These are phyloP conservation scores for Epichloe hybrida DNA, from an alignment of 2,329 filamentous ascomycete genomes.

Conservation along the genomic window DNA sequence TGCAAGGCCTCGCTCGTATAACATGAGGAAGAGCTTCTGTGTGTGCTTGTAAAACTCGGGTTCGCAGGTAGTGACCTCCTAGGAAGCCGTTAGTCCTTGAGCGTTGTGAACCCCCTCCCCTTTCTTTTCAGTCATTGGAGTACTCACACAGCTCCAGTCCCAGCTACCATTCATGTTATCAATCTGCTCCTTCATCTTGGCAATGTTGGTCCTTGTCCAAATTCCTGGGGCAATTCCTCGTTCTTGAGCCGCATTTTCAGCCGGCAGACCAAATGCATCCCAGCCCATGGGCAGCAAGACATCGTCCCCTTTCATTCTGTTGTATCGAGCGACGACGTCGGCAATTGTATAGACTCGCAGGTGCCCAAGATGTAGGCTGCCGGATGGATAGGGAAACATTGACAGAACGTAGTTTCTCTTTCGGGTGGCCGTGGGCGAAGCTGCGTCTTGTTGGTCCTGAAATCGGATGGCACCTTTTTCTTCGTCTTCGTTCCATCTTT, in stretches of 20 bases:
- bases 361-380: slow-evolving; percentile 74
- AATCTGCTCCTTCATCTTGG: slow-evolving; percentile 73
- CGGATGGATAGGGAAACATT: slow-evolving; percentile 91
- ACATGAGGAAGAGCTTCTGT: slow-evolving; percentile 68
- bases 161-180: slow-evolving; percentile 67
- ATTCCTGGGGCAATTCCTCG: slow-evolving; percentile 60
- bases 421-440: slow-evolving; percentile 17
- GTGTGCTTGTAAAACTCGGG: slow-evolving; percentile 83
- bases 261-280: slow-evolving; percentile 84
- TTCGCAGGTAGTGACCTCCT: slow-evolving; percentile 78
- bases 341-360: slow-evolving; percentile 83
- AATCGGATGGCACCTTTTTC: slow-evolving; percentile 8
- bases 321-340: slow-evolving; percentile 68
- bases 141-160: slow-evolving; percentile 67
- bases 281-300: slow-evolving; percentile 87
- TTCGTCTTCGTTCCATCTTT: slow-evolving; percentile 25
- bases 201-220: slow-evolving; percentile 74
- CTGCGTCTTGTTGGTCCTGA: slow-evolving; percentile 8
- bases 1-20: slow-evolving; percentile 61
- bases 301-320: slow-evolving; percentile 57
- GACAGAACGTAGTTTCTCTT: slow-evolving; percentile 54
- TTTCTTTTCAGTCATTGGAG: background rate
- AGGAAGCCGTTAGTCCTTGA: slow-evolving; percentile 1
- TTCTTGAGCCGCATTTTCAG: slow-evolving; percentile 84
- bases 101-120: background rate